A percentile compares a stretch with the other conserved stretches of the same genome.
Evolutionary conservation across 2,329 filamentous ascomycete species (phyloP).

Genomic region (Myriosclerotinia curreyana): DNA sequence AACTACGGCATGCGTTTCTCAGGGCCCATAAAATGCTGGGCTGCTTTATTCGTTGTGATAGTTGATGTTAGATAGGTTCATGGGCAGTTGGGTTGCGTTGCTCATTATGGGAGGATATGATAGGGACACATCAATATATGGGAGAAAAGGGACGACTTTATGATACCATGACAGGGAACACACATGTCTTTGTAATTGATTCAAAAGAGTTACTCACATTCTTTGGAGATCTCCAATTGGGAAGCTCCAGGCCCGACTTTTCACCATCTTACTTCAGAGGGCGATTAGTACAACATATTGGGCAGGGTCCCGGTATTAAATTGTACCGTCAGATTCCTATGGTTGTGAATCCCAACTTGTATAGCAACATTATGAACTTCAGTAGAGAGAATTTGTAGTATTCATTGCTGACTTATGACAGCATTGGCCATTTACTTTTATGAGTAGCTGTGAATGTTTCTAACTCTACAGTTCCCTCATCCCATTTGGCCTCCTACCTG

Average conservation of each 20-base stretch:
- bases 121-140: background rate
- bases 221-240: too few relatives aligned
- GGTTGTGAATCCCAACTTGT: too few relatives aligned
- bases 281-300: too few relatives aligned
- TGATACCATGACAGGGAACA: background rate
- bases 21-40: too few relatives aligned
- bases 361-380: background rate
- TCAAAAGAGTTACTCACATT: background rate
- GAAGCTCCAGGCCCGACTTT: too few relatives aligned
- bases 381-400: constrained; percentile 3
- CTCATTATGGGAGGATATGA: background rate
- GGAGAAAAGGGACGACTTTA: background rate
- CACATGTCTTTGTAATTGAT: background rate
- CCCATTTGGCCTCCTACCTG: constrained; percentile 9
- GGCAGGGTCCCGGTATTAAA: too few relatives aligned
- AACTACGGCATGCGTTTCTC: too few relatives aligned
- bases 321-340: too few relatives aligned
- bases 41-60: too few relatives aligned
- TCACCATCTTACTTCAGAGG: too few relatives aligned
- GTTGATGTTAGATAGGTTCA: background rate
- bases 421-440: constrained; percentile 11
- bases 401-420: constrained; percentile 9
- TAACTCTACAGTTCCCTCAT: constrained; percentile 16
- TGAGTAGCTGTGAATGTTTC: constrained; percentile 16
- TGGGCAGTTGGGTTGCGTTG: background rate